These are phyloP conservation scores for Eucalyptus marginata DNA, from an alignment of 345 rosid genomes.

Conservation along the genomic window DNA sequence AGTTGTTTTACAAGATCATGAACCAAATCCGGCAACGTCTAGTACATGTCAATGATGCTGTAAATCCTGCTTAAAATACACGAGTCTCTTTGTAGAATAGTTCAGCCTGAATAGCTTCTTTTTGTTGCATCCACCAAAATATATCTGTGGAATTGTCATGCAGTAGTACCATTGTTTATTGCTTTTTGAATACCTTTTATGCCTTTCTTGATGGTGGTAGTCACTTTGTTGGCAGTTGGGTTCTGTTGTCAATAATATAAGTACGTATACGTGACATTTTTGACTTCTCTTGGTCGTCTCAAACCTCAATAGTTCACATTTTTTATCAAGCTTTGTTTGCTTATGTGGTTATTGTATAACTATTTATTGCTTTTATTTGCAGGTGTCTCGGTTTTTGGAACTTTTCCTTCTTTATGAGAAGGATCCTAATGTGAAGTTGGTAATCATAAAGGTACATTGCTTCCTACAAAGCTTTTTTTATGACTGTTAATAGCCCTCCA, in stretches of 20 bases:
- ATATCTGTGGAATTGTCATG: background rate
- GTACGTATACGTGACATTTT: background rate
- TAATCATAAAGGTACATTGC: slow-evolving; percentile 55
- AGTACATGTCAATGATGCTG: background rate
- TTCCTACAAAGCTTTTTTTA: background rate
- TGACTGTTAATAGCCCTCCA: background rate
- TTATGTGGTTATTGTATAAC: background rate
- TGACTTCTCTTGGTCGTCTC: background rate
- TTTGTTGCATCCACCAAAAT: background rate
- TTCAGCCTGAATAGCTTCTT: background rate
- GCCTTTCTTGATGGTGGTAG: background rate
- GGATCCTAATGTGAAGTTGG: slow-evolving; percentile 46
- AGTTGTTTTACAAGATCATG: background rate
- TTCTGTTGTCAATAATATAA: background rate
- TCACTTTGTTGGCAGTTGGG: background rate
- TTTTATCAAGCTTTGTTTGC: background rate
- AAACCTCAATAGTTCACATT: background rate
- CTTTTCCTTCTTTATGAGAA: slow-evolving; percentile 48
- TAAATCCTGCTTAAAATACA: background rate
- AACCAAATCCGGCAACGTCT: background rate
- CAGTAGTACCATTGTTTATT: background rate
- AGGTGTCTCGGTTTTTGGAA: slow-evolving; percentile 48
- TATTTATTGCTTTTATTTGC: background rate
- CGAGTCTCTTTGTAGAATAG: background rate
- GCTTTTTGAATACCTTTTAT: background rate